A percentile compares a stretch with the other conserved stretches of the same genome.
phyloP scores from a whole-genome alignment of 2,329 filamentous ascomycete species.

The Xylaria sp. region DNA sequence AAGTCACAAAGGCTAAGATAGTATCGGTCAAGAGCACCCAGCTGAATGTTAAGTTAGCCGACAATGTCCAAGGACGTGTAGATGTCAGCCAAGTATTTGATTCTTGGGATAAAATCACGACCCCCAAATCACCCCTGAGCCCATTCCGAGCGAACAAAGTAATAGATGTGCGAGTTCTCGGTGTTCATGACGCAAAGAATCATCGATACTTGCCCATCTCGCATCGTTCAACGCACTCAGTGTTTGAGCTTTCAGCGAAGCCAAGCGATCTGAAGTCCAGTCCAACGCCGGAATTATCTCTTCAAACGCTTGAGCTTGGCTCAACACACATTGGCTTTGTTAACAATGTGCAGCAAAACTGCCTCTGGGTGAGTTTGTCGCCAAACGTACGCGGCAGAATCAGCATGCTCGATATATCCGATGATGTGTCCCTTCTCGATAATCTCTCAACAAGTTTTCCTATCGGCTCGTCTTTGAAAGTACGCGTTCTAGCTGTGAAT shows the following conservation, averaged over 20 bases:
- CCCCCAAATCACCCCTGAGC: constrained; percentile 82
- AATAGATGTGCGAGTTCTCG: constrained; percentile 80
- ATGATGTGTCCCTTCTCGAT: constrained; percentile 82
- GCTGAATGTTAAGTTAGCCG: constrained; percentile 87
- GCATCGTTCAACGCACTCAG: constrained; percentile 81
- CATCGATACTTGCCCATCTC: constrained; percentile 92
- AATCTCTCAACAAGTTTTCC: constrained; percentile 85
- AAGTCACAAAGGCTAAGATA: constrained; percentile 78
- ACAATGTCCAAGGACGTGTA: constrained; percentile 90
- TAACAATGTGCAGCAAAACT: constrained; percentile 85
- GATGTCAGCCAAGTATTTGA: constrained; percentile 93
- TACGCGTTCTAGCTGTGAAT: constrained; percentile 81
- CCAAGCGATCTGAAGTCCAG: constrained; percentile 67
- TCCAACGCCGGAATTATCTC: constrained; percentile 63
- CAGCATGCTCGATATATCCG: constrained; percentile 82
- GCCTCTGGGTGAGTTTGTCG: constrained; percentile 90
- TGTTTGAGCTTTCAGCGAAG: constrained; percentile 89
- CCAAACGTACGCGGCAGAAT: constrained; percentile 88
- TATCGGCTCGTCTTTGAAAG: constrained; percentile 85
- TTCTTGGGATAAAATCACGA: constrained; percentile 83
- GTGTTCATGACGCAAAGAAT: constrained; percentile 88
- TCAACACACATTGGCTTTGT: constrained; percentile 83
- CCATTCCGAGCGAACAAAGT: constrained; percentile 77
- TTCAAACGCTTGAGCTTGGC: constrained; percentile 78
- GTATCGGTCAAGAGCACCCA: constrained; percentile 91